These are phyloP conservation scores for Neopestalotiopsis clavispora DNA, from an alignment of 2,329 filamentous ascomycete species.

Conservation along the genomic window DNA sequence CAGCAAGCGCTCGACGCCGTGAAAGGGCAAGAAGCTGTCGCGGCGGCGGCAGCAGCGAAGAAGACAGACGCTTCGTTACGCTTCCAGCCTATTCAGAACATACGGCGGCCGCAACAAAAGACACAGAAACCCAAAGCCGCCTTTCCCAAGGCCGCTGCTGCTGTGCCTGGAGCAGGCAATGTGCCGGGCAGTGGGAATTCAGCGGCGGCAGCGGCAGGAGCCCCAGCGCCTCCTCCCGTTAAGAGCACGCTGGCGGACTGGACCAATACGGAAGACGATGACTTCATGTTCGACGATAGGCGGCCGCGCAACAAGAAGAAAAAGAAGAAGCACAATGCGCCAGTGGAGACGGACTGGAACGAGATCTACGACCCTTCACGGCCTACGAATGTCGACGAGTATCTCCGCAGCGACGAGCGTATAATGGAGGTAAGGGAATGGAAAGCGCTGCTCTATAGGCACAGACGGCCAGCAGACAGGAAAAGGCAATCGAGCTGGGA, in stretches of 20 bases:
- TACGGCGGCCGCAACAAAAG: conserved; percentile 76
- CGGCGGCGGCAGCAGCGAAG: conserved; percentile 69
- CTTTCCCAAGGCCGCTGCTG: conserved; percentile 52
- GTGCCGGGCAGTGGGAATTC: conserved; percentile 21
- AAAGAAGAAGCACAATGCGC: conserved; percentile 60
- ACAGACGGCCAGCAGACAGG: conserved; percentile 53
- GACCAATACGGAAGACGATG: conserved; percentile 78
- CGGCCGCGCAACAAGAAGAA: conserved; percentile 78
- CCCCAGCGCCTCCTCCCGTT: conserved; percentile 48
- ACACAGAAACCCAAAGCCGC: conserved; percentile 61
- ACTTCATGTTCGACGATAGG: conserved; percentile 72
- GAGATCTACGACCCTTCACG: conserved; percentile 86
- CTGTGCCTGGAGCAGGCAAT: conserved; percentile 31
- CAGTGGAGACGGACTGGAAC: conserved; percentile 79
- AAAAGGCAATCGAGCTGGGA: conserved; percentile 42
- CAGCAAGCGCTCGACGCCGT: conserved; percentile 54
- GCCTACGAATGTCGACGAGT: conserved; percentile 85
- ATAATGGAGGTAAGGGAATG: conserved; percentile 81
- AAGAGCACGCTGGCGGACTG: conserved; percentile 83
- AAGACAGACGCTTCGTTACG: conserved; percentile 69
- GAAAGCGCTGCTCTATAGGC: conserved; percentile 81
- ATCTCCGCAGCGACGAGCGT: conserved; percentile 82
- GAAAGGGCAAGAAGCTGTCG: conserved; percentile 51
- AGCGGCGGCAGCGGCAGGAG: conserved; percentile 26
- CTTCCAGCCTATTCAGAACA: conserved; percentile 72